These are phyloP conservation scores for Hanseniaspora sp. DNA, from an alignment of 1,139 yeast species.

Conservation along the genomic window DNA sequence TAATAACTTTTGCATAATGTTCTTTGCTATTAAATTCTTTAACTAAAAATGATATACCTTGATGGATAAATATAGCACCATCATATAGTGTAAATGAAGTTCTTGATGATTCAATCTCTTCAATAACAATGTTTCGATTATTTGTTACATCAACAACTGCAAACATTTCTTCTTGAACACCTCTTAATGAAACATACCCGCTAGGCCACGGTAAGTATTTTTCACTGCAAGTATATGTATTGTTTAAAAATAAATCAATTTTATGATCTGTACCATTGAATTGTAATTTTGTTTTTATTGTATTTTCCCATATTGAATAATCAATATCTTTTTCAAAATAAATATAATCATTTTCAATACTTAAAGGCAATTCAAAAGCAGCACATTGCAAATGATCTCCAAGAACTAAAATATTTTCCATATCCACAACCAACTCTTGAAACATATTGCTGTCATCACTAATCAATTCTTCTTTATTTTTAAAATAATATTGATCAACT, in stretches of 20 bases:
- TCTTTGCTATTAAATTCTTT: constrained; percentile 70
- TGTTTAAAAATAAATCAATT: constrained; percentile 11
- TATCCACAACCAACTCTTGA: constrained; percentile 43
- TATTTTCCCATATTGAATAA: constrained; percentile 21
- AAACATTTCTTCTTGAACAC: constrained; percentile 64
- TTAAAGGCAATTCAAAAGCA: constrained; percentile 69
- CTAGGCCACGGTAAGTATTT: constrained; percentile 73
- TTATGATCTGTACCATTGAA: constrained; percentile 36
- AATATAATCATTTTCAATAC: constrained; percentile 38
- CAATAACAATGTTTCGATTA: constrained; percentile 63
- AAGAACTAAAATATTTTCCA: constrained; percentile 45
- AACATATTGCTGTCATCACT: constrained; percentile 34
- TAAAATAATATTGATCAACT: constrained; percentile 72
- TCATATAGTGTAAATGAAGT: constrained; percentile 86
- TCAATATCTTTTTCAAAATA: constrained; percentile 43
- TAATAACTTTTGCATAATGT: constrained; percentile 65
- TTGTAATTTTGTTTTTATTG: constrained; percentile 1
- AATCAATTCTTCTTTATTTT: constrained; percentile 55
- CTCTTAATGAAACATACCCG: constrained; percentile 61
- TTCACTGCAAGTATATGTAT: constrained; percentile 44
- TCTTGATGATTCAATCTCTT: constrained; percentile 81
- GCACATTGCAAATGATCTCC: constrained; percentile 92
- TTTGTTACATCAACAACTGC: constrained; percentile 85
- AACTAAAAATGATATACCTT: constrained; percentile 79
- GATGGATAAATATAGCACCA: constrained; percentile 90